These are phyloP conservation scores for Barbarea vulgaris DNA, from an alignment of 345 rosid genomes.

Conservation along the genomic window DNA sequence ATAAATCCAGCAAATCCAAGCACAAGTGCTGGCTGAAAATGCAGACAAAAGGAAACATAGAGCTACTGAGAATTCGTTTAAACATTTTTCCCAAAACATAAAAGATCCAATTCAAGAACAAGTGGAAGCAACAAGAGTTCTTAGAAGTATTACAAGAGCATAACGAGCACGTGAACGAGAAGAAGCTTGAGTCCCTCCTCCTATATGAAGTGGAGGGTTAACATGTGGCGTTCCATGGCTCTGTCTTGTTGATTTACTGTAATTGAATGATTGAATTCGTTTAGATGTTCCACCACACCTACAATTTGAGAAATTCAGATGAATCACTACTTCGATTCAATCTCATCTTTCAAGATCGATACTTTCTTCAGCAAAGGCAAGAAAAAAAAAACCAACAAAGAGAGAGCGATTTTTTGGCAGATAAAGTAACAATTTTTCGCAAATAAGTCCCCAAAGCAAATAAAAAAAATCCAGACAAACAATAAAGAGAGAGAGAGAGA, in stretches of 20 bases:
- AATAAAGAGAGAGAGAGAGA: background rate
- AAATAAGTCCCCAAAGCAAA: background rate
- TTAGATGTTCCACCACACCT: constrained; percentile 53
- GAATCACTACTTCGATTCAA: constrained; percentile 11
- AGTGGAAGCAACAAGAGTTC: too few relatives aligned
- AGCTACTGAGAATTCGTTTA: background rate
- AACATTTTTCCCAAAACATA: background rate
- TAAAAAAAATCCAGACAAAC: background rate
- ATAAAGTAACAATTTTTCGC: too few relatives aligned
- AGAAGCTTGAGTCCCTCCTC: constrained; percentile 38
- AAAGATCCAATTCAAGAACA: background rate
- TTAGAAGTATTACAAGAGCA: constrained; percentile 52
- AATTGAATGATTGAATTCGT: constrained; percentile 55
- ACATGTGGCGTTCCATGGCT: constrained; percentile 26
- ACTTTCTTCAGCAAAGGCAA: background rate
- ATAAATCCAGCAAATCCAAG: constrained; percentile 66
- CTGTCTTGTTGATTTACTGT: constrained; percentile 51
- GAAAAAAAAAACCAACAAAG: background rate
- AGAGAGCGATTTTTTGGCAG: too few relatives aligned
- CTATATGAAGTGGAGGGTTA: constrained; percentile 35
- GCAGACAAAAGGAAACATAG: background rate
- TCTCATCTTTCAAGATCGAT: background rate
- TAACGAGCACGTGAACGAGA: constrained; percentile 49
- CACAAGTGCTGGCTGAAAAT: constrained; percentile 62
- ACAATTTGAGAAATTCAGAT: constrained; percentile 4